Evolutionary conservation across 768 basidiomycete genomes (phyloP).

Genomic region (Naganishia vaughanmartiniae): DNA sequence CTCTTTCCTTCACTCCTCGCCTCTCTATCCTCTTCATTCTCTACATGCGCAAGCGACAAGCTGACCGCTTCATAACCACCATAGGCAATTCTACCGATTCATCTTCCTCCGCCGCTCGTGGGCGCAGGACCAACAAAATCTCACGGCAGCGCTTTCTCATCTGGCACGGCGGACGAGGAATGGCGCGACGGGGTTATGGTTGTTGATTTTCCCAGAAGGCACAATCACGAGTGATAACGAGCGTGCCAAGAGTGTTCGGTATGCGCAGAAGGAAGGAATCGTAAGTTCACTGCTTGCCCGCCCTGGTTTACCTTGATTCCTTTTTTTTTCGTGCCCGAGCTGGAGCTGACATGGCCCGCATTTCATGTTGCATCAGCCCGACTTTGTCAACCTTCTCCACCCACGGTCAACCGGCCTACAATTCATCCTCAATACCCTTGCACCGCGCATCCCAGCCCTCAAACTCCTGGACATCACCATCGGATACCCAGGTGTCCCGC

Average conservation of each 20-base stretch:
- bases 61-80: background rate
- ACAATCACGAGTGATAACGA: constrained; percentile 87
- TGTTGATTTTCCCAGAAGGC: constrained; percentile 92
- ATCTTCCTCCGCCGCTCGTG: constrained; percentile 89
- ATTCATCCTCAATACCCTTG: constrained; percentile 75
- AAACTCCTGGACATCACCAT: constrained; percentile 87
- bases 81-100: constrained; percentile 91
- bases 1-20: too few relatives aligned
- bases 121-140: constrained; percentile 73
- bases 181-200: constrained; percentile 58
- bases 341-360: background rate
- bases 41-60: background rate
- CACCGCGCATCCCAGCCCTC: constrained; percentile 71
- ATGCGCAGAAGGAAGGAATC: constrained; percentile 80
- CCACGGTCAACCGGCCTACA: constrained; percentile 90
- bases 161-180: constrained; percentile 58
- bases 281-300: constrained; percentile 58
- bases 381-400: constrained; percentile 75
- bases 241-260: constrained; percentile 77
- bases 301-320: background rate
- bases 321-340: background rate
- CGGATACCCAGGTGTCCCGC: constrained; percentile 84
- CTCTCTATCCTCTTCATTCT: too few relatives aligned
- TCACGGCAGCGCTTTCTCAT: constrained; percentile 65
- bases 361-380: constrained; percentile 58